phyloP scores from a whole-genome alignment of 2,329 filamentous ascomycete genomes.

The Daldinia eschscholtzii region DNA sequence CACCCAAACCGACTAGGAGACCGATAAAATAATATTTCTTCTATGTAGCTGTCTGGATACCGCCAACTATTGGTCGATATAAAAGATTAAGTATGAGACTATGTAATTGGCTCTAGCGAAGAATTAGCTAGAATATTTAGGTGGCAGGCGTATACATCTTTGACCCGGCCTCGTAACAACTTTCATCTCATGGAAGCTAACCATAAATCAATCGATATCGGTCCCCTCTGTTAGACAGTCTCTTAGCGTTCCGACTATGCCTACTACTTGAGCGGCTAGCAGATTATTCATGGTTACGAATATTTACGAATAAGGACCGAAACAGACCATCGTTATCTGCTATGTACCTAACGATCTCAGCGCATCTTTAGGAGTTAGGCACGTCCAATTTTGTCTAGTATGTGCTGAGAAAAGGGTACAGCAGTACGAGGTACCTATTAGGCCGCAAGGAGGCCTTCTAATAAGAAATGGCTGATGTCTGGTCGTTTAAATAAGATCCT shows the following conservation, averaged over 20 bases:
- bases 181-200: background rate
- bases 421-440: conserved; percentile 33
- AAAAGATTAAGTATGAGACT: conserved; percentile 29
- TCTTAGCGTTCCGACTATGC: conserved; percentile 15
- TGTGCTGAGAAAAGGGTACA: conserved; percentile 24
- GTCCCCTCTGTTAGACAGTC: conserved; percentile 19
- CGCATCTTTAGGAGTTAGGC: conserved; percentile 5
- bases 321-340: conserved; percentile 10
- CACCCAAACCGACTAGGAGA: conserved; percentile 44
- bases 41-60: conserved; percentile 22
- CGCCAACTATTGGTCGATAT: conserved; percentile 32
- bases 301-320: conserved; percentile 20
- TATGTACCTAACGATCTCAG: background rate
- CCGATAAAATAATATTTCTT: conserved; percentile 33
- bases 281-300: conserved; percentile 18
- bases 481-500: conserved; percentile 53
- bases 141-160: background rate
- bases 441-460: conserved; percentile 38
- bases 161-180: conserved; percentile 8
- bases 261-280: conserved; percentile 24
- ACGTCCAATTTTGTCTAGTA: conserved; percentile 19
- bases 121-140: conserved; percentile 28
- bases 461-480: conserved; percentile 45
- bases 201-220: conserved; percentile 31
- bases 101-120: conserved; percentile 24